Evolutionary conservation across 2,329 filamentous ascomycete genomes (phyloP).

Genomic region (Cryphonectria carpinicola): DNA sequence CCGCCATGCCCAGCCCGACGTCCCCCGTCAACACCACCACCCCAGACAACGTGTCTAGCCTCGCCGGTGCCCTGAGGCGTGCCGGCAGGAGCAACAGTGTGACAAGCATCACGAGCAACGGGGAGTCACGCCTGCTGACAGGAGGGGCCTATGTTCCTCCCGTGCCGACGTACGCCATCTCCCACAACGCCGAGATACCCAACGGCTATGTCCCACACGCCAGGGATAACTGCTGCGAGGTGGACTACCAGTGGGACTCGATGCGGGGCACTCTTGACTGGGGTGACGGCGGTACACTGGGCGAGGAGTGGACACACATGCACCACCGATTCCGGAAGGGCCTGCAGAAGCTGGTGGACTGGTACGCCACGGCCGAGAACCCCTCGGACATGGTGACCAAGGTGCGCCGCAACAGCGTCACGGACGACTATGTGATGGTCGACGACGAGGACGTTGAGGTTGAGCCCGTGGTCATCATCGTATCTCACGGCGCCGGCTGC

Average conservation of each 20-base stretch:
- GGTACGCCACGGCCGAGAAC: slow-evolving; percentile 69
- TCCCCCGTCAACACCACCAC: slow-evolving; percentile 23
- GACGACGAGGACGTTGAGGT: slow-evolving; percentile 60
- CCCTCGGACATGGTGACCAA: slow-evolving; percentile 57
- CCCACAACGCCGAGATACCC: slow-evolving; percentile 79
- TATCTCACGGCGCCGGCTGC: slow-evolving; percentile 94
- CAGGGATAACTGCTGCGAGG: slow-evolving; percentile 78
- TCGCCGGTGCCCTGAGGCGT: slow-evolving; percentile 42
- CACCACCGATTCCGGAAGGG: slow-evolving; percentile 86
- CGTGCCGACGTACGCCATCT: slow-evolving; percentile 81
- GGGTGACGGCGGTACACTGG: slow-evolving; percentile 85
- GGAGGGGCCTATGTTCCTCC: slow-evolving; percentile 70
- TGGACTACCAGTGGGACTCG: slow-evolving; percentile 98
- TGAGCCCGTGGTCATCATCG: slow-evolving; percentile 81
- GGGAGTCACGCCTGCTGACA: slow-evolving; percentile 22
- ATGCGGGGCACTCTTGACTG: slow-evolving; percentile 77
- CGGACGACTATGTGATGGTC: slow-evolving; percentile 40
- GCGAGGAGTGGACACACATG: slow-evolving; percentile 96
- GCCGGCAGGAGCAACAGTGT: slow-evolving; percentile 28
- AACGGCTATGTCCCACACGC: slow-evolving; percentile 89
- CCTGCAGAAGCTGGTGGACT: slow-evolving; percentile 76
- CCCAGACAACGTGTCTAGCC: slow-evolving; percentile 37
- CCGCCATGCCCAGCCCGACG: slow-evolving; percentile 33
- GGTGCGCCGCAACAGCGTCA: slow-evolving; percentile 40
- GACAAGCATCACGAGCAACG: slow-evolving; percentile 33